phyloP scores from a whole-genome alignment of 306 rosid species.

The Cucumis cinereus region DNA sequence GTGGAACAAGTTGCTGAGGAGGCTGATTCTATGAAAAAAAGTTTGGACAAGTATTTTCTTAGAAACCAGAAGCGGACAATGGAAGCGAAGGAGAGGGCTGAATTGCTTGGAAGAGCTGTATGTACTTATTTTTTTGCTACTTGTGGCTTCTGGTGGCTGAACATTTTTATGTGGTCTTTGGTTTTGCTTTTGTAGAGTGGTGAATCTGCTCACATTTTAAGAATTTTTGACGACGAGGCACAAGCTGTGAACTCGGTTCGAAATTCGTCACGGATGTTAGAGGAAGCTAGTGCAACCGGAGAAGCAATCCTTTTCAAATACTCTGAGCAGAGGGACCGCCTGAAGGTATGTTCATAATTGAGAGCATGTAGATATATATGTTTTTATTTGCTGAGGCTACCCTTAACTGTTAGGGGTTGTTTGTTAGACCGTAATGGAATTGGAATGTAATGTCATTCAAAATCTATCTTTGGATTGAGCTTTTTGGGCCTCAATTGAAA shows the following conservation, averaged over 20 bases:
- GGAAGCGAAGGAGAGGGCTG: conserved; percentile 75
- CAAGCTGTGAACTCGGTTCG: conserved; percentile 70
- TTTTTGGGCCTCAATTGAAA: too few relatives aligned
- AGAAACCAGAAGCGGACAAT: conserved; percentile 41
- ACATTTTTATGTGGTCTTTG: neutral
- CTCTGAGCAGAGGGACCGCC: conserved; percentile 71
- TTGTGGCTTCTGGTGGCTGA: neutral
- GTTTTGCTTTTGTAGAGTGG: conserved; percentile 42
- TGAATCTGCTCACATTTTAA: conserved; percentile 58
- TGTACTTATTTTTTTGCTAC: conserved; percentile 15
- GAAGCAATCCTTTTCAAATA: conserved; percentile 65
- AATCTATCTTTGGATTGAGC: too few relatives aligned
- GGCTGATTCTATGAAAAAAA: conserved; percentile 57
- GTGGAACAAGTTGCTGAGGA: conserved; percentile 80
- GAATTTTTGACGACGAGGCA: conserved; percentile 66
- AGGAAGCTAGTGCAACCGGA: conserved; percentile 62
- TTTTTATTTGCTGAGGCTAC: neutral
- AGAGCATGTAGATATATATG: neutral
- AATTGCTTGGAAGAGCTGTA: conserved; percentile 66
- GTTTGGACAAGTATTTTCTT: conserved; percentile 50
- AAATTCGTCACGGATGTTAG: conserved; percentile 52
- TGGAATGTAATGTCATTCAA: too few relatives aligned
- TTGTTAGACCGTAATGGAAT: too few relatives aligned
- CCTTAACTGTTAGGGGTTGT: neutral
- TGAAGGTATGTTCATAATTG: conserved; percentile 39